Evolutionary conservation across 441 rosid species (phyloP).

Genomic region (Gossypium davidsonii): DNA sequence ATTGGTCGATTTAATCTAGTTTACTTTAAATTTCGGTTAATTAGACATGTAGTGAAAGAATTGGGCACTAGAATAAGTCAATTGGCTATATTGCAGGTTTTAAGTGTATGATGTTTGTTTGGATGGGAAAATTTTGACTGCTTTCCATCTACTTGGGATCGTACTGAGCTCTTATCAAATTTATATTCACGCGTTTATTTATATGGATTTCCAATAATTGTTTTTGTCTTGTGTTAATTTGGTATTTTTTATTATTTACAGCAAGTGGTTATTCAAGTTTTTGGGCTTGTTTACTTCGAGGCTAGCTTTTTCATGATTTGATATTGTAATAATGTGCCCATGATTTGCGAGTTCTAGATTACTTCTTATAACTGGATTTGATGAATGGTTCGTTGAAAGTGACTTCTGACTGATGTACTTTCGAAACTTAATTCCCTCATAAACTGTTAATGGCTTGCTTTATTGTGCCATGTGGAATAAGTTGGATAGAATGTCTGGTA

Average conservation of each 20-base stretch:
- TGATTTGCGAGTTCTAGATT: not conserved
- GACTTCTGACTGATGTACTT: not conserved
- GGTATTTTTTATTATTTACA: not conserved
- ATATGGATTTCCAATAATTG: not conserved
- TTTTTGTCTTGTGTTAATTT: not conserved
- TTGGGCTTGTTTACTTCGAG: not conserved
- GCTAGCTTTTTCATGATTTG: not conserved
- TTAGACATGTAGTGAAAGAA: not conserved
- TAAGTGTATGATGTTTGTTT: not conserved
- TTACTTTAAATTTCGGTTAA: conserved; percentile 3
- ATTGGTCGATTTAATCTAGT: not conserved
- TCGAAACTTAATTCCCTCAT: not conserved
- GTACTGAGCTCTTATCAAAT: not conserved
- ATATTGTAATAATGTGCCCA: not conserved
- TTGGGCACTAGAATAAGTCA: not conserved
- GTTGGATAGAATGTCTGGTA: not conserved
- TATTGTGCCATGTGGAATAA: not conserved
- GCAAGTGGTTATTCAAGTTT: not conserved
- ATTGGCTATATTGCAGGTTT: not conserved
- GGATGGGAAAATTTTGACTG: not conserved
- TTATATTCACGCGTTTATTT: not conserved
- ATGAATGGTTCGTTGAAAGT: not conserved
- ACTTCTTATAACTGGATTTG: not conserved
- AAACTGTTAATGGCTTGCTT: not conserved
- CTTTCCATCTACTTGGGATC: not conserved